phyloP scores from a whole-genome alignment of 1,284 basidiomycete species.

The Naganishia liquefaciens region DNA sequence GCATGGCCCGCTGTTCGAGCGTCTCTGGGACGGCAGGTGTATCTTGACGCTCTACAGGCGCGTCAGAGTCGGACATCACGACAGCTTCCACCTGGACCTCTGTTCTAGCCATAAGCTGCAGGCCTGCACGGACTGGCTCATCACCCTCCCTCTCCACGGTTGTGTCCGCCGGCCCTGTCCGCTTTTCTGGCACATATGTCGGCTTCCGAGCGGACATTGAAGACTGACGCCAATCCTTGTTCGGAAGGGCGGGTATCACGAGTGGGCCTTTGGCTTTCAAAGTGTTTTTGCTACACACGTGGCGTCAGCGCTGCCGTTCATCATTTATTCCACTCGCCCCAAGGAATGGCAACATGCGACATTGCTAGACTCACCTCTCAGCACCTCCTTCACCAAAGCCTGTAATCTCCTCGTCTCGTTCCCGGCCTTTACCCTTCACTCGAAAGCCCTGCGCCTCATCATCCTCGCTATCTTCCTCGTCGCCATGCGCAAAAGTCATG shows the following conservation, averaged over 20 bases:
- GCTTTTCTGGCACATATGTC: conserved; percentile 66
- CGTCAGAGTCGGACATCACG: conserved; percentile 43
- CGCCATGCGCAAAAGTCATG: conserved; percentile 43
- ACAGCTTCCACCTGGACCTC: background rate
- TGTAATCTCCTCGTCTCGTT: conserved; percentile 67
- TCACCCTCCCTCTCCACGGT: conserved; percentile 48
- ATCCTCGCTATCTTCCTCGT: conserved; percentile 42
- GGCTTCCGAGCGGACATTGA: conserved; percentile 60
- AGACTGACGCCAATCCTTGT: conserved; percentile 81
- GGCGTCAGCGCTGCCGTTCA: no score
- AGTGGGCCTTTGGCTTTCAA: conserved; percentile 62
- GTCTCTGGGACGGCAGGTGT: conserved; percentile 34
- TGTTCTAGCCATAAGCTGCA: background rate
- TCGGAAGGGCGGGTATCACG: conserved; percentile 77
- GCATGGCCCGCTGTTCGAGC: conserved; percentile 69
- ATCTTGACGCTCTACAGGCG: conserved; percentile 58
- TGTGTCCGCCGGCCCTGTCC: conserved; percentile 46
- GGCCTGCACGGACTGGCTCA: conserved; percentile 35
- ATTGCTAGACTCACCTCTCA: conserved; percentile 66
- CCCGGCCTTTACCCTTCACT: conserved; percentile 8
- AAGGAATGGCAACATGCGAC: background rate
- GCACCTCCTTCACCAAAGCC: conserved; percentile 69
- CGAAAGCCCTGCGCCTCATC: conserved; percentile 42
- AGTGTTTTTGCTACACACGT: conserved; percentile 44
- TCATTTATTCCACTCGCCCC: background rate